Evolutionary conservation across 2,329 filamentous ascomycete genomes (phyloP).

Genomic region (Colletotrichum gigasporum): DNA sequence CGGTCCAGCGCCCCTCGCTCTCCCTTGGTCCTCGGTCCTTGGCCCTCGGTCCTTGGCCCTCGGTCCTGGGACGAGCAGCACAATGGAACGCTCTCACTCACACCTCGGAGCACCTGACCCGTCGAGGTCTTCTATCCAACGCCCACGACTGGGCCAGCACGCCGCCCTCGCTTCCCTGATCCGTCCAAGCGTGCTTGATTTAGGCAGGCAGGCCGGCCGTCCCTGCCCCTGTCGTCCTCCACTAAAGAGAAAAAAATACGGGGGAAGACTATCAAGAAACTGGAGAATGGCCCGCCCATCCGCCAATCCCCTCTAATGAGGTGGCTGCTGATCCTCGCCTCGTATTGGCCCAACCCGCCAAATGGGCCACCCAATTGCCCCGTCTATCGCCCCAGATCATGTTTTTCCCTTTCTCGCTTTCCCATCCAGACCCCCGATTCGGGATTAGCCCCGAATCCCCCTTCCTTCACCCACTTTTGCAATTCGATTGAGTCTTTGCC

Average conservation of each 20-base stretch:
- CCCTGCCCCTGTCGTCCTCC: not conserved
- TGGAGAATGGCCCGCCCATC: not conserved
- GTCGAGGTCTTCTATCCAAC: not conserved
- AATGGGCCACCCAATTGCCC: not conserved
- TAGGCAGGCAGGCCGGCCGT: not conserved
- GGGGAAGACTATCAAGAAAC: not conserved
- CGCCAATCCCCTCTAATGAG: conserved; percentile 11
- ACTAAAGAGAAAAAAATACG: not conserved
- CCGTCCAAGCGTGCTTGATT: not conserved
- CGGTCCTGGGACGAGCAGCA: no score
- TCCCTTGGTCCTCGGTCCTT: no score
- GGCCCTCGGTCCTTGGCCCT: no score
- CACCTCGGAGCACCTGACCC: no score
- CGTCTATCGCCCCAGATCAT: not conserved
- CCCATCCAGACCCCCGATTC: not conserved
- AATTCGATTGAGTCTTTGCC: conserved; percentile 26
- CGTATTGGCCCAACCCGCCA: not conserved
- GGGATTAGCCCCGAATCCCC: not conserved
- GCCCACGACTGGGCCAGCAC: not conserved
- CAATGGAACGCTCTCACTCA: no score
- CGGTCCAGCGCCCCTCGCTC: no score
- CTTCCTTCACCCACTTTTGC: conserved; percentile 20
- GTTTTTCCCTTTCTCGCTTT: not conserved
- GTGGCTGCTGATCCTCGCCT: not conserved
- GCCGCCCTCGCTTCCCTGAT: not conserved